Base-by-base conservation (phyloP, 2,329 filamentous ascomycete genomes). In the Ceratocystis harringtonii region DNA sequence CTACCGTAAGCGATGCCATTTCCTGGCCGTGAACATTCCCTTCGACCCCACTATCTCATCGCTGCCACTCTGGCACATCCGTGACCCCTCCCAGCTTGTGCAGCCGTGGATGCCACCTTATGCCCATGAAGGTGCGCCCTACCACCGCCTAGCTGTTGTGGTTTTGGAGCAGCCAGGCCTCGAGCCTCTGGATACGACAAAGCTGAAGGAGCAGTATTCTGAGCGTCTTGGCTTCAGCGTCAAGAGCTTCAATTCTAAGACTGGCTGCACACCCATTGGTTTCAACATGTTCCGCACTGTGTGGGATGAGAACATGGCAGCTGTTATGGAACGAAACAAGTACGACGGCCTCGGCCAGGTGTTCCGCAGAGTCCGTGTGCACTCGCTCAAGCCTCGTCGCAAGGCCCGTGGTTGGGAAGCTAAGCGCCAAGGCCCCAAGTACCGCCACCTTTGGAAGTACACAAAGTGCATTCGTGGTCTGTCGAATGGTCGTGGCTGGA, bases 231-330 rank as follows among this genome's bases (percentile, higher is more conserved):
- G 80, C 60, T 95, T 95, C 77, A 86, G 81, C 66, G 78, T 96
- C 68, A 86, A 90, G 72, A 84, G 83, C 68, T 88, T 95, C 74
- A 82, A 86, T 69, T 82, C 85, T 73, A 86, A 85, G 73, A 84
- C 89, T 73, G 76, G 78, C 66, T 78, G 94, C 68, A 81, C 79
- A 67, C 84, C 92, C 6, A 84, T 96, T 67, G 92, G 92, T 55
- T 88, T 90, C 71, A 89, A 85, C 73, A 78, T 99, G 71, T 99
- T 97, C 85, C 85, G 94, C 70, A 87, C 85, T 68, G 78, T 88
- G 69, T 97, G 92, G 90, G 94, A 99, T 75, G 89, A 94, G 67
- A 84, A 83, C 71, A 99, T 89, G 64, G 85, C 84, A n/a, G 85
- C 79, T 62, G 90, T 99, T 69, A 96, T 99, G 92, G 79, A 84